phyloP scores from a whole-genome alignment of 106 monocot genomes.

The Vanilla planifolia region DNA sequence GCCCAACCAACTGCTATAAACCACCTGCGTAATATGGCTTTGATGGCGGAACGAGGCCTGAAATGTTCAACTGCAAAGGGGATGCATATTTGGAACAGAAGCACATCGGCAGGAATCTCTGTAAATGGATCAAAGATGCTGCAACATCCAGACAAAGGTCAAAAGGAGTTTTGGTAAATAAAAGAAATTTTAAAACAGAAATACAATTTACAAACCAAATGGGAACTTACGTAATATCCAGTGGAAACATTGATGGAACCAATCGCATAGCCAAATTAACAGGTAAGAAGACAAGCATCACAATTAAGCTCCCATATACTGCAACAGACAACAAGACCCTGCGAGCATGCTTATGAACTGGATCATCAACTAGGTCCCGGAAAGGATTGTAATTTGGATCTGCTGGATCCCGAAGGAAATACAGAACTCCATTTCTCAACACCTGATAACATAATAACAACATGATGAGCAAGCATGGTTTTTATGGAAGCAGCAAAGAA shows the following conservation, averaged over 20 bases:
- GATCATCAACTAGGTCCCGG: slow-evolving; percentile 96
- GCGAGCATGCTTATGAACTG: slow-evolving; percentile 96
- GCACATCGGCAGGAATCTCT: slow-evolving; percentile 92
- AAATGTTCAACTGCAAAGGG: slow-evolving; percentile 99
- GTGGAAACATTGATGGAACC: slow-evolving; percentile 83
- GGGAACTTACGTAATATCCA: slow-evolving; percentile 73
- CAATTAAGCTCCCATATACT: slow-evolving; percentile 98
- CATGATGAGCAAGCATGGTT: slow-evolving; percentile 1
- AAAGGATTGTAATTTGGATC: slow-evolving; percentile 99
- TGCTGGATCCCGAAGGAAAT: slow-evolving; percentile 96
- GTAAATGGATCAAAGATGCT: slow-evolving; percentile 96
- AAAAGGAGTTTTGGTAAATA: slow-evolving; percentile 3
- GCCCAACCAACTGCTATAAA: slow-evolving; percentile 93
- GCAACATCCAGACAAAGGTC: slow-evolving; percentile 8
- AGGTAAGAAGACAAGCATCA: slow-evolving; percentile 95
- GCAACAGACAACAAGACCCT: slow-evolving; percentile 91
- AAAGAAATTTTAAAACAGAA: not conserved
- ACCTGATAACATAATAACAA: slow-evolving; percentile 35
- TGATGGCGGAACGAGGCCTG: slow-evolving; percentile 81
- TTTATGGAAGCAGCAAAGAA: slow-evolving; percentile 1
- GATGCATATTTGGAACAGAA: slow-evolving; percentile 95
- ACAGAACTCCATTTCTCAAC: slow-evolving; percentile 84
- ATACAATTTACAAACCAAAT: not conserved
- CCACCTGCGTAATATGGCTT: slow-evolving; percentile 79
- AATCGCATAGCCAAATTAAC: slow-evolving; percentile 95